Evolutionary conservation across 1,139 yeast genomes (phyloP).

Genomic region (Torulaspora globosa): DNA sequence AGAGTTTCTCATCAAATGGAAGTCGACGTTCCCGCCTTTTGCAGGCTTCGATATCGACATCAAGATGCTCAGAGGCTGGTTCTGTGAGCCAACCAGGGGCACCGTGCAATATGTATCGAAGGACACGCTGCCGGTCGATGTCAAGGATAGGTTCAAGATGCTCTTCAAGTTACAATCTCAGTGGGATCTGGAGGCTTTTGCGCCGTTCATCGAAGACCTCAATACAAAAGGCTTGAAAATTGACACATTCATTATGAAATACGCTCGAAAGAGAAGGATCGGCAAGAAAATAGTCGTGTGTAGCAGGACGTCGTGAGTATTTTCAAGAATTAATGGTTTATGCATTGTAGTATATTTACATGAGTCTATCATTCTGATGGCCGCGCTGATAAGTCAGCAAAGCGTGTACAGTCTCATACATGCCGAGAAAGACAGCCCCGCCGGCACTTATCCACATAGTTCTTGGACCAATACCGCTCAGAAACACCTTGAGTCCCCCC

Average conservation of each 20-base stretch:
- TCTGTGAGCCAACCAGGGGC: constrained; percentile 44
- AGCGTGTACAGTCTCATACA: constrained; percentile 69
- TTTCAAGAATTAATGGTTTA: background rate
- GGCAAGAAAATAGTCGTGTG: constrained; percentile 46
- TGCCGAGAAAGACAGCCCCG: constrained; percentile 94
- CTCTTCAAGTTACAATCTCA: constrained; percentile 55
- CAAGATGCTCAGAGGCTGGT: constrained; percentile 51
- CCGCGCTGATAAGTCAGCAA: constrained; percentile 16
- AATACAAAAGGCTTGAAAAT: constrained; percentile 55
- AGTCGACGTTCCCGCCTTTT: constrained; percentile 60
- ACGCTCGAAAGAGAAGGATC: constrained; percentile 59
- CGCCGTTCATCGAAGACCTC: constrained; percentile 60
- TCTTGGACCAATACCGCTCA: constrained; percentile 86
- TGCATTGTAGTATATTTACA: constrained; percentile 12
- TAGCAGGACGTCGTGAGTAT: constrained; percentile 9
- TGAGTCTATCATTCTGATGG: constrained; percentile 7
- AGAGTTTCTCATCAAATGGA: constrained; percentile 61
- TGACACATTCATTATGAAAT: constrained; percentile 71
- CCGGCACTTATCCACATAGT: constrained; percentile 98
- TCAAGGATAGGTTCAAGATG: constrained; percentile 53
- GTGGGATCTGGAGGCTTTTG: constrained; percentile 73
- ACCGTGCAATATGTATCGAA: constrained; percentile 52
- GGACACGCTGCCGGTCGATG: constrained; percentile 47
- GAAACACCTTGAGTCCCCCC: constrained; percentile 67
- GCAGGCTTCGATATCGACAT: constrained; percentile 56